phyloP scores from a whole-genome alignment of 2,329 filamentous ascomycete genomes.

The Penicillium psychrosexuale region DNA sequence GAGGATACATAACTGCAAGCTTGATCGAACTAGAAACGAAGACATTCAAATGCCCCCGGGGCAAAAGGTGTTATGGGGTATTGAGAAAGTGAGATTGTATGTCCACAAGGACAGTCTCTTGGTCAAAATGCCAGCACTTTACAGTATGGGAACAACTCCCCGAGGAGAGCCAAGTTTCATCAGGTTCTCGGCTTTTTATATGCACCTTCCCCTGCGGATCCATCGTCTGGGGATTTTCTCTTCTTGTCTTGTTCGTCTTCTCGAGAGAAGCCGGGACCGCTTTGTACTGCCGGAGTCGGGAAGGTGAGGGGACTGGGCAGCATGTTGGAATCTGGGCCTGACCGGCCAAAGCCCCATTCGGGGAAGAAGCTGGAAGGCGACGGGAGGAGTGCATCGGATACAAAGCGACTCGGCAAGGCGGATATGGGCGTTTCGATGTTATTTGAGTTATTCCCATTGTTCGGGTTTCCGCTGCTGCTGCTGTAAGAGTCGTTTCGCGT shows the following conservation, averaged over 20 bases:
- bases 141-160: background rate
- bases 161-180: background rate
- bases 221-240: slow-evolving; percentile 44
- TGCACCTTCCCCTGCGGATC: slow-evolving; percentile 29
- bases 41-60: slow-evolving; percentile 4
- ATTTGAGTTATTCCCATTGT: slow-evolving; percentile 22
- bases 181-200: slow-evolving; percentile 42
- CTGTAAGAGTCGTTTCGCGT: slow-evolving; percentile 45
- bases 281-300: slow-evolving; percentile 65
- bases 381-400: slow-evolving; percentile 80
- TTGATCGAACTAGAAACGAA: slow-evolving; percentile 13
- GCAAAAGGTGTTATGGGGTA: slow-evolving; percentile 1
- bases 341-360: slow-evolving; percentile 74
- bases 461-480: slow-evolving; percentile 20
- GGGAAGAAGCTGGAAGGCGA: slow-evolving; percentile 91
- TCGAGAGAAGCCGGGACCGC: slow-evolving; percentile 40
- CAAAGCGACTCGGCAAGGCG: slow-evolving; percentile 84
- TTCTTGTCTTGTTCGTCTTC: slow-evolving; percentile 47
- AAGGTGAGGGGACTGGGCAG: slow-evolving; percentile 91
- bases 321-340: slow-evolving; percentile 70
- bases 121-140: slow-evolving; percentile 2
- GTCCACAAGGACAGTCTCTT: slow-evolving; percentile 12
- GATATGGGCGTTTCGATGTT: slow-evolving; percentile 78
- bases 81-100: slow-evolving; percentile 3
- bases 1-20: slow-evolving; percentile 14